phyloP scores from a whole-genome alignment of 345 rosid genomes.

The Murraya paniculata region DNA sequence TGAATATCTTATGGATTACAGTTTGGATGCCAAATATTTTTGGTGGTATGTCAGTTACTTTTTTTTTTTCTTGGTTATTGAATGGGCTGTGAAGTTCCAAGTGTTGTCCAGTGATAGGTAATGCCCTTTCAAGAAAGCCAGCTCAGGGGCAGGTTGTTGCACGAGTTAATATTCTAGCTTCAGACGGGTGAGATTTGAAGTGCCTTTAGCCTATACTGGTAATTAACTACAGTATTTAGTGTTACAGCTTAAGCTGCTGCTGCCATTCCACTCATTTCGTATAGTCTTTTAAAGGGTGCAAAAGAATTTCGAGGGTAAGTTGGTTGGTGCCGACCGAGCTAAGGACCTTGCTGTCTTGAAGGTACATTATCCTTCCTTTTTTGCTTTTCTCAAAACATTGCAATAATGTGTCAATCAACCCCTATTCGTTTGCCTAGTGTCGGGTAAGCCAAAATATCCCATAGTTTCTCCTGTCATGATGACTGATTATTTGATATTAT shows the following conservation, averaged over 20 bases:
- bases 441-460: background rate
- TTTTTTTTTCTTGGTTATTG: background rate
- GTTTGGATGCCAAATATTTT: background rate
- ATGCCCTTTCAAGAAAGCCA: slow-evolving; percentile 87
- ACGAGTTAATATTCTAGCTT: slow-evolving; percentile 80
- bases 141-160: slow-evolving; percentile 80
- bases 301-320: slow-evolving; percentile 87
- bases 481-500: background rate
- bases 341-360: slow-evolving; percentile 96
- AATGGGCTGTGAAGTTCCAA: slow-evolving; percentile 6
- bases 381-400: background rate
- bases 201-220: slow-evolving; percentile 25
- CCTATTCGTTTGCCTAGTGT: background rate
- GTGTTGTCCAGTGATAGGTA: slow-evolving; percentile 66
- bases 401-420: background rate
- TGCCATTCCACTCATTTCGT: slow-evolving; percentile 5
- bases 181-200: slow-evolving; percentile 77
- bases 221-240: slow-evolving; percentile 18
- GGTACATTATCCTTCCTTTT: slow-evolving; percentile 27
- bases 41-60: background rate
- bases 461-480: background rate
- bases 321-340: slow-evolving; percentile 85
- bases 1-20: background rate
- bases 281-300: slow-evolving; percentile 54
- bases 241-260: slow-evolving; percentile 7